Percentiles rank a stretch among this genome's conserved stretches.
phyloP scores from a whole-genome alignment of 1,284 basidiomycete species.

The Irpex lacteus region DNA sequence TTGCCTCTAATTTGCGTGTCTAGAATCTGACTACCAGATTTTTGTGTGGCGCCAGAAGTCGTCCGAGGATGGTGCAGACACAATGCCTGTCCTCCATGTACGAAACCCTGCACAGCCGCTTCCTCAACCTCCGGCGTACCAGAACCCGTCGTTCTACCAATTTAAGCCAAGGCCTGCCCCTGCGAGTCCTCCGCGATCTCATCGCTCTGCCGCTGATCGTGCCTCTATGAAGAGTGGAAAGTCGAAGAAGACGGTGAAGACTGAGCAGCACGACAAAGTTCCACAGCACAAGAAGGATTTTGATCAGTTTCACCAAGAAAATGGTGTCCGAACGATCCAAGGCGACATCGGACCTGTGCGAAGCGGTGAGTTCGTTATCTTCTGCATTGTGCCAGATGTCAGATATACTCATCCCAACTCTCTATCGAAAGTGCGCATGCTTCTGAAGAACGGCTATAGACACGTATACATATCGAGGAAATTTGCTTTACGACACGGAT shows the following conservation, averaged over 20 bases:
- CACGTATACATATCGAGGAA: constrained; percentile 95
- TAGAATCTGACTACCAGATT: constrained; percentile 79
- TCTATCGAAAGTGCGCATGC: constrained; percentile 72
- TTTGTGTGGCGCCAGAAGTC: constrained; percentile 68
- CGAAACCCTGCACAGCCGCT: constrained; percentile 59
- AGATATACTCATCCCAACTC: constrained; percentile 6
- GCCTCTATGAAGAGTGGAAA: constrained; percentile 37
- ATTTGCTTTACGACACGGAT: constrained; percentile 88
- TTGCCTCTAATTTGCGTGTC: background rate
- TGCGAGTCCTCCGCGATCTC: constrained; percentile 22
- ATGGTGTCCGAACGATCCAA: constrained; percentile 90
- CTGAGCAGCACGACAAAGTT: constrained; percentile 33
- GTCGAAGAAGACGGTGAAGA: constrained; percentile 34
- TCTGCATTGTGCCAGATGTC: background rate
- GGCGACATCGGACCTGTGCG: constrained; percentile 90
- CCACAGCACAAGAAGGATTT: constrained; percentile 76
- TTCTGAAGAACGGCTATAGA: constrained; percentile 90
- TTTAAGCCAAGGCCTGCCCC: constrained; percentile 41
- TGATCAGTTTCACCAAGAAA: constrained; percentile 83
- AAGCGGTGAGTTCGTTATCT: constrained; percentile 55
- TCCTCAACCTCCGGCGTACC: constrained; percentile 58
- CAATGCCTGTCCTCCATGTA: constrained; percentile 58
- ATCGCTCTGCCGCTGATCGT: constrained; percentile 24
- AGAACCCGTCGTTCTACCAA: constrained; percentile 68
- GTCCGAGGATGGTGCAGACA: constrained; percentile 22